Conservation (phyloP, 345 rosid species). For the Laguncularia racemosa region DNA sequence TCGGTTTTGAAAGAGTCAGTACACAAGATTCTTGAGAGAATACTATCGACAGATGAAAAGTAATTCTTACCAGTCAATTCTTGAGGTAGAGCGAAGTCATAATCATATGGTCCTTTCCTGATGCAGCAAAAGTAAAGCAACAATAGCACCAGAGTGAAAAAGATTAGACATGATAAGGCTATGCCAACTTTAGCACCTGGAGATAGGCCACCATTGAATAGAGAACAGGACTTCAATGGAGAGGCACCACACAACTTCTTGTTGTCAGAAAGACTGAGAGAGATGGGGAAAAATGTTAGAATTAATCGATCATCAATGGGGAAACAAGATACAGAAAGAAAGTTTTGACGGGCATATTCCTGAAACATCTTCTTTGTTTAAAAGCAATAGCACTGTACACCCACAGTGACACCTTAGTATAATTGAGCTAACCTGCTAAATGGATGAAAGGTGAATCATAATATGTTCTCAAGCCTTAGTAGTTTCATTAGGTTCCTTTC, state of each 20-base stretch:
- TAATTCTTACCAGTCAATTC: slow-evolving; percentile 72
- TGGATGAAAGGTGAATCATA: no score
- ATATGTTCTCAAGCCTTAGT: no score
- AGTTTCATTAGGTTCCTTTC: no score
- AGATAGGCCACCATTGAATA: slow-evolving; percentile 71
- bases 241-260: slow-evolving; percentile 91
- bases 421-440: no score
- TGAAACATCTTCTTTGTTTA: no score
- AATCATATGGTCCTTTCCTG: slow-evolving; percentile 63
- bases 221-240: slow-evolving; percentile 61
- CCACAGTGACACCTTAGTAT: no score
- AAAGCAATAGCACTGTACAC: no score
- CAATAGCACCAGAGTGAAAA: slow-evolving; percentile 33
- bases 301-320: no score
- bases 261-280: slow-evolving; percentile 80
- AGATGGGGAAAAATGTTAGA: neutral
- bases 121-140: slow-evolving; percentile 52
- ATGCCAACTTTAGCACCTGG: slow-evolving; percentile 72
- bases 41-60: neutral
- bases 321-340: no score
- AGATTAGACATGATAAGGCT: slow-evolving; percentile 43
- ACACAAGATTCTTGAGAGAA: neutral
- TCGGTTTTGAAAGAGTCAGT: no score
- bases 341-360: no score
- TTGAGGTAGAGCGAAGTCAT: slow-evolving; percentile 90